These are phyloP conservation scores for Clausena lansium DNA, from an alignment of 345 rosid species.

Conservation along the genomic window DNA sequence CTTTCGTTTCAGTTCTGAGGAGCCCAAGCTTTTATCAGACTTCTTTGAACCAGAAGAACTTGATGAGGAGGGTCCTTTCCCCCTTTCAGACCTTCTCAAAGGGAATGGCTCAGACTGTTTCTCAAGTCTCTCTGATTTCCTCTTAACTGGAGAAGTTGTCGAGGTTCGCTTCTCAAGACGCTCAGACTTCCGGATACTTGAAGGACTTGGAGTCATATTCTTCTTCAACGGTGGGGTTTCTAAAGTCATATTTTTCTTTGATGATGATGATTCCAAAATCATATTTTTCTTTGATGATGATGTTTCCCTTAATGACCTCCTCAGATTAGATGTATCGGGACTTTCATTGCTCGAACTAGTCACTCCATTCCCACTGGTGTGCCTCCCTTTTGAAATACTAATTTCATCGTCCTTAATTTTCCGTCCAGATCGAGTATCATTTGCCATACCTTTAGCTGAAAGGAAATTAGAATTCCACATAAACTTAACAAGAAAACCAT, in stretches of 20 bases:
- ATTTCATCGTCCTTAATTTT: slow-evolving; percentile 40
- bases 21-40: slow-evolving; percentile 27
- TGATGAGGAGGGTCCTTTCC: slow-evolving; percentile 39
- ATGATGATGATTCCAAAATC: slow-evolving; percentile 21
- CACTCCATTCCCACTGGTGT: slow-evolving; percentile 31
- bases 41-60: slow-evolving; percentile 40
- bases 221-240: slow-evolving; percentile 32
- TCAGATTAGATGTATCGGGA: slow-evolving; percentile 33
- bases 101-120: slow-evolving; percentile 36
- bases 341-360: slow-evolving; percentile 22
- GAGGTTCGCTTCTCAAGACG: slow-evolving; percentile 47
- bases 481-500: background rate
- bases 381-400: slow-evolving; percentile 34
- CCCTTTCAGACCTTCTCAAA: slow-evolving; percentile 56
- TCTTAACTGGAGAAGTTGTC: slow-evolving; percentile 30
- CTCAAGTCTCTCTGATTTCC: slow-evolving; percentile 38
- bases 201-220: slow-evolving; percentile 28
- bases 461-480: background rate
- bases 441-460: slow-evolving; percentile 33
- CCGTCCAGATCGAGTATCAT: slow-evolving; percentile 27
- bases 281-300: slow-evolving; percentile 23
- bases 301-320: slow-evolving; percentile 55
- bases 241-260: slow-evolving; percentile 15
- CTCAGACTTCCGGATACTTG: slow-evolving; percentile 50
- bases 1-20: slow-evolving; percentile 26